These are phyloP conservation scores for Yamadazyma conglobata DNA, from an alignment of 1,139 yeast species.

Conservation along the genomic window DNA sequence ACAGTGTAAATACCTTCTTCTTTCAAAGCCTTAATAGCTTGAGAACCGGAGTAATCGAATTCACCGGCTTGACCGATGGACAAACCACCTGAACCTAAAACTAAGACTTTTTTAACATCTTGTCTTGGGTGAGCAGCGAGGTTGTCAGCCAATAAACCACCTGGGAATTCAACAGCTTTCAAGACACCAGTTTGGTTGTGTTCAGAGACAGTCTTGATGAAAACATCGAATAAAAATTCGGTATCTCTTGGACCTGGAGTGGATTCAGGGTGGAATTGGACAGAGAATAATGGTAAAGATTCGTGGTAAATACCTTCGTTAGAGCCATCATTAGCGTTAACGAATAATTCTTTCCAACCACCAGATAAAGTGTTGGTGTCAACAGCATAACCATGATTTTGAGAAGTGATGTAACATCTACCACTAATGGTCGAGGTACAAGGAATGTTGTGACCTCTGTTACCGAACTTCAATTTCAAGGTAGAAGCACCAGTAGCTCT, in stretches of 20 bases:
- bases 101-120: conserved; percentile 88
- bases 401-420: conserved; percentile 97
- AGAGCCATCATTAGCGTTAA: conserved; percentile 94
- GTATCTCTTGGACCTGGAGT: conserved; percentile 99
- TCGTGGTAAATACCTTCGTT: conserved; percentile 97
- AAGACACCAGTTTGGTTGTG: conserved; percentile 50
- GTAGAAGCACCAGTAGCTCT: conserved; percentile 96
- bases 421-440: conserved; percentile 92
- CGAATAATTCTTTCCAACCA: conserved; percentile 94
- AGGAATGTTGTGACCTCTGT: conserved; percentile 99
- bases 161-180: conserved; percentile 86
- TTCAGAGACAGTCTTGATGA: conserved; percentile 77
- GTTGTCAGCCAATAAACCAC: conserved; percentile 75
- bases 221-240: conserved; percentile 93
- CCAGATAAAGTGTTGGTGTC: conserved; percentile 67
- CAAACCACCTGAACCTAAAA: conserved; percentile 97
- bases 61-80: conserved; percentile 99
- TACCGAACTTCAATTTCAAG: conserved; percentile 91
- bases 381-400: conserved; percentile 98
- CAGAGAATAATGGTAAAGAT: conserved; percentile 90
- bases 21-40: conserved; percentile 89
- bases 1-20: conserved; percentile 97
- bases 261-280: conserved; percentile 99
- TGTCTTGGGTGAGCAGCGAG: conserved; percentile 69
- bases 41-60: conserved; percentile 97